Base-by-base conservation (phyloP, 2,329 filamentous ascomycete species). In the Diaporthe sp. region DNA sequence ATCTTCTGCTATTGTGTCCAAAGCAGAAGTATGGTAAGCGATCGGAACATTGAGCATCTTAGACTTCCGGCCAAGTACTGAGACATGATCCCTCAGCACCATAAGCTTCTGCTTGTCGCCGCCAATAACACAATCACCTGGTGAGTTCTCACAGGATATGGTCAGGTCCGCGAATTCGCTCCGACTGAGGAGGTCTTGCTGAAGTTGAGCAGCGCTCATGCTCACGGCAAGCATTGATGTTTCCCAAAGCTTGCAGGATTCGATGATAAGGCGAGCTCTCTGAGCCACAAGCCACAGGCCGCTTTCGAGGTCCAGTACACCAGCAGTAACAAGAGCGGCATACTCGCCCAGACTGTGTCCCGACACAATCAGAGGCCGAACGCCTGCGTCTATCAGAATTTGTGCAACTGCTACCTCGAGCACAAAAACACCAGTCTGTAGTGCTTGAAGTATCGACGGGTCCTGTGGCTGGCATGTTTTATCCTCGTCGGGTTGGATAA, bases 261-360 rank as follows among this genome's bases (percentile, higher is more conserved):
- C 81, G 76, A 89, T 85, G 10, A 93, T 84, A 17, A 92, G 81
- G 77, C 86, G 81, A 1, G 92, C 92, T 74, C 92, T 86, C 28
- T 83, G 79, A 10, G 92, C 92, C 9, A 93, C 91, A 0, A 94
- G 84, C 61, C 89, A 89, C 15, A 95, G 84, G 76, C 89, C 88
- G 78, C 93, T 91, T 40, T 85, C 85, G 25, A 87, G 88, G 1
- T 89, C 91, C 42, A 93, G 84, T 33, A 94, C 91, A 64, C 91
- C 92, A 70, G 92, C 90, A 58, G 91, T 87, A 77, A 92, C 87
- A 3, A 94, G 87, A 68, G 92, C 92, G 40, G 92, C 91, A 77
- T 93, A 93, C 81, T 94, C 92, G 66, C 92, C 92, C 35, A 94
- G 83, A 76, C 90, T 92, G 80, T 89, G 88, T 13, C 88, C 88